A percentile compares a stretch with the other conserved stretches of the same genome.
These are phyloP conservation scores for Populus hybrid DNA, from an alignment of 441 rosid genomes.

Conservation along the genomic window DNA sequence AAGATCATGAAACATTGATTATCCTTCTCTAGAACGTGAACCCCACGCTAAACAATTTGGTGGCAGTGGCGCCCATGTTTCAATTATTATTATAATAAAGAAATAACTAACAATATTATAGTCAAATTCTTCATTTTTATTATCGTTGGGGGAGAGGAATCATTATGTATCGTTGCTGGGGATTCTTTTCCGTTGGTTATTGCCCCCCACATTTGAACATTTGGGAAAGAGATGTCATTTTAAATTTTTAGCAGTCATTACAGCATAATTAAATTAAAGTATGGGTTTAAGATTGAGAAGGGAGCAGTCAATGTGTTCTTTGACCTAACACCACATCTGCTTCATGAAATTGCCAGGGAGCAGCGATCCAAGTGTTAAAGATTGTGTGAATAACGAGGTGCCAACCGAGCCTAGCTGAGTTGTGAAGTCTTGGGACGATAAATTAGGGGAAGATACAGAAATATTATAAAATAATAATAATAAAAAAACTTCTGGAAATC, in stretches of 20 bases:
- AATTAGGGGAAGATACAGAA: neutral
- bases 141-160: neutral
- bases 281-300: neutral
- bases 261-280: neutral
- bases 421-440: neutral
- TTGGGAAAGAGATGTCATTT: neutral
- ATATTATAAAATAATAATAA: too few species aligned
- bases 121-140: neutral
- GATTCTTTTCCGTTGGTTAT: neutral
- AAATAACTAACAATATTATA: too few species aligned
- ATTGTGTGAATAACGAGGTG: neutral
- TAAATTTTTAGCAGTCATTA: too few species aligned
- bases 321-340: neutral
- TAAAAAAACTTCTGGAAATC: too few species aligned
- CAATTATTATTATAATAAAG: neutral
- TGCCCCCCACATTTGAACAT: neutral
- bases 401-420: neutral
- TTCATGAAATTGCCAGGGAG: neutral
- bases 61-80: neutral
- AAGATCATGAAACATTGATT: neutral
- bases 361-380: neutral
- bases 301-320: neutral
- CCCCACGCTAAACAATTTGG: neutral
- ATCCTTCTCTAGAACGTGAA: neutral
- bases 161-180: neutral